phyloP scores from a whole-genome alignment of 305 asterid genomes.

The Striga hermonthica region DNA sequence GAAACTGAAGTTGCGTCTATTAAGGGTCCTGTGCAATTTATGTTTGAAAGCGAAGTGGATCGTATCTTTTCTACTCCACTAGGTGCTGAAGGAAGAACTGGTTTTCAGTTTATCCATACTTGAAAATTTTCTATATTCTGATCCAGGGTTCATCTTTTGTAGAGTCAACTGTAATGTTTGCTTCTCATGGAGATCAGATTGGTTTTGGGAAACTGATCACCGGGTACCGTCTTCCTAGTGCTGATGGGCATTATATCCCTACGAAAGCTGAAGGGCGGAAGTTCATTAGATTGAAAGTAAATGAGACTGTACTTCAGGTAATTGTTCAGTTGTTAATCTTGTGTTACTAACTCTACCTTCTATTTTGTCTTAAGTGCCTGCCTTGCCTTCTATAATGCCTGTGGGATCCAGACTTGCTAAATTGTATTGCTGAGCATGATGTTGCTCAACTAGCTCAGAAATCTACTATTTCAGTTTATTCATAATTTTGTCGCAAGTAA shows the following conservation, averaged over 20 bases:
- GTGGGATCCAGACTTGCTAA: conserved; percentile 14
- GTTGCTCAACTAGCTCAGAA: conserved; percentile 25
- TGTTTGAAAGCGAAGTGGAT: conserved; percentile 92
- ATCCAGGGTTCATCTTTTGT: conserved; percentile 38
- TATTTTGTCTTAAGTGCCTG: conserved; percentile 9
- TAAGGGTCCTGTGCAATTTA: conserved; percentile 89
- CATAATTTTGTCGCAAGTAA: conserved; percentile 2
- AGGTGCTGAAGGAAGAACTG: conserved; percentile 54
- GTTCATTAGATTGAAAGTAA: conserved; percentile 77
- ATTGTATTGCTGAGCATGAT: conserved; percentile 22
- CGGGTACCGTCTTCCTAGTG: conserved; percentile 80
- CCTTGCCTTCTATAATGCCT: conserved; percentile 23
- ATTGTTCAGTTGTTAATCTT: conserved; percentile 29
- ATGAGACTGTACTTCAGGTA: conserved; percentile 95
- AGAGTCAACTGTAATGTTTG: conserved; percentile 91
- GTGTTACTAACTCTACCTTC: conserved; percentile 4
- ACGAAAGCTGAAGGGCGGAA: conserved; percentile 94
- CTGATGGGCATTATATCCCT: conserved; percentile 87
- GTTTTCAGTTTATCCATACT: conserved; percentile 27
- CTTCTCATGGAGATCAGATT: conserved; percentile 93
- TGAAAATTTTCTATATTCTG: conserved; percentile 32
- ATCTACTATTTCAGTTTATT: conserved; percentile 22
- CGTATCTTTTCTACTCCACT: conserved; percentile 91
- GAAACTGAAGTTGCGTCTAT: conserved; percentile 64
- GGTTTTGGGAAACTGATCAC: conserved; percentile 82